Conservation (phyloP, 148 eudicot genomes). For the Fagopyrum tataricum region DNA sequence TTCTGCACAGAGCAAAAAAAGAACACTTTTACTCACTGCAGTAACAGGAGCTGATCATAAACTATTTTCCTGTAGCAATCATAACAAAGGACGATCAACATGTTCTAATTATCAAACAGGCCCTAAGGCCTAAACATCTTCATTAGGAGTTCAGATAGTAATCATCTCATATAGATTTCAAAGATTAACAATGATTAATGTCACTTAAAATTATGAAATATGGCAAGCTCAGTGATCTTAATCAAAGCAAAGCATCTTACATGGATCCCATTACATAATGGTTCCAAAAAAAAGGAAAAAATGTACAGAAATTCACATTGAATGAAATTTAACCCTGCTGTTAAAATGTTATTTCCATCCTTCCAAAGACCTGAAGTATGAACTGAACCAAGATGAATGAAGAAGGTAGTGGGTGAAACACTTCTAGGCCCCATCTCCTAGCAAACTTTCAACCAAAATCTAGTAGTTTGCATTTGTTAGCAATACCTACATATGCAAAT, state of each 20-base stretch:
- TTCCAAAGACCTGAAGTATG: neutral
- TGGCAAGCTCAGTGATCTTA: neutral
- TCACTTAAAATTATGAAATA: neutral
- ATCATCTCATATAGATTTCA: neutral
- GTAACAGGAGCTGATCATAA: neutral
- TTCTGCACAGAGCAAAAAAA: neutral
- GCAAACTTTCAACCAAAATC: conserved; percentile 8
- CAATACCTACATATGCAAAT: conserved; percentile 3
- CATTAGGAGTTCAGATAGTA: neutral
- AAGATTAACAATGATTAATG: neutral
- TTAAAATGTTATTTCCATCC: neutral
- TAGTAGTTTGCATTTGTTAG: conserved; percentile 5
- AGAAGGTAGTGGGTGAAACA: conserved; percentile 10
- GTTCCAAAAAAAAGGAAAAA: neutral
- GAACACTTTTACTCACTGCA: neutral
- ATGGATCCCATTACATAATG: neutral
- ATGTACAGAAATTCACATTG: neutral
- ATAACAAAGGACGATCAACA: neutral
- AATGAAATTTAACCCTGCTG: neutral
- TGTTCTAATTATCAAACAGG: neutral
- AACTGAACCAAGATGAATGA: conserved; percentile 3
- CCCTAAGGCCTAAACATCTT: neutral
- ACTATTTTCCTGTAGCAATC: neutral
- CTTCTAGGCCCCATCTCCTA: conserved; percentile 5
- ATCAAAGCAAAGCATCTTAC: neutral